Base-by-base conservation (phyloP, 78 protist genomes). In the Corallochytrium limacisporum region DNA sequence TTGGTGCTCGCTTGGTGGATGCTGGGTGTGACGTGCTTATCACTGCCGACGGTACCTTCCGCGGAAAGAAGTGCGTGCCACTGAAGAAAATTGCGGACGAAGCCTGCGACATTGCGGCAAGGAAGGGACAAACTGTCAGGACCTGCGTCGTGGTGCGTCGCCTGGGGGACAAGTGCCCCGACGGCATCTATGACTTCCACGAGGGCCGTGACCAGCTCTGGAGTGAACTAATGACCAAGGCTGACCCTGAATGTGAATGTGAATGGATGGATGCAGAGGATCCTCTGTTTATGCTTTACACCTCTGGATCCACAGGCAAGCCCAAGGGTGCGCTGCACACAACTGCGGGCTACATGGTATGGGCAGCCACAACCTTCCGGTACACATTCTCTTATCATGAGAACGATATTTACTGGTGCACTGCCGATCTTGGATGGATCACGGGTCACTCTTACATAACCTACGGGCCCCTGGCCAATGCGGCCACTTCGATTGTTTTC, bases 391-490 rank as follows among this genome's bases (percentile, higher is more conserved):
- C 91, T 54, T 85, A 81, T 74, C 91, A 75, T 1, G 74, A 68
- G 3, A 75, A 8, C 2, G 99, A 95, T 62, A 84, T 95, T 20
- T 91, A 74, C 76, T 90, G 81, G 24, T 92, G 98, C 84, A 80
- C 91, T 22, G 99, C 97, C 32, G 95, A 88, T 48, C 63, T 76
- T 37, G 78, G 78, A 4, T 72, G 78, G 78, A 56, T 70, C 35
- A 70, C 75, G 0, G 99, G 99, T 24, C 99, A 95, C 79, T 50
- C 89, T 22, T 95, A 95, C 77, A 83, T 89, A 15, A 86, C 82
- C 6, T 95, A 92, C 73, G 99, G 99, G 40, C 99, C 99, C 37
- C 77, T 95, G 32, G 29, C 35, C 72, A 78, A 81, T 74, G 89
- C 97, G 16, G 86, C 95, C 7, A 95, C 98, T 13, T 60, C 86